A percentile compares a stretch with the other conserved stretches of the same genome.
Conservation (phyloP, 768 basidiomycete species). For the Suillus luteus region DNA sequence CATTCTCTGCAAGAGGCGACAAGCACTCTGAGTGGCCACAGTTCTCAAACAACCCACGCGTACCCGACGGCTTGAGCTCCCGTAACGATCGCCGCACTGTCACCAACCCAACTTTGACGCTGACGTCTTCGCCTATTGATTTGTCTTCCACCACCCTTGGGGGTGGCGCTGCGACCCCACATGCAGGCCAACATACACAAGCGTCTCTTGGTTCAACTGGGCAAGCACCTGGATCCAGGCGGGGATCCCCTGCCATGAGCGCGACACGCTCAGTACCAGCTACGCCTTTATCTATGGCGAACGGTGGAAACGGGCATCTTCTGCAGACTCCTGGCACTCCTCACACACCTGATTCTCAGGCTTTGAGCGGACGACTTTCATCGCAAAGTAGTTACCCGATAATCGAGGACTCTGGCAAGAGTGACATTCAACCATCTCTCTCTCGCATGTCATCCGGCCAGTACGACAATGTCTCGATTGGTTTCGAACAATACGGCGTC, state of each 20-base stretch:
- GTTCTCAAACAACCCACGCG: constrained; percentile 66
- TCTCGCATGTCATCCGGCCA: constrained; percentile 63
- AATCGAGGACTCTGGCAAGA: constrained; percentile 51
- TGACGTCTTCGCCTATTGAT: constrained; percentile 60
- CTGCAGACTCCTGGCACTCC: constrained; percentile 69
- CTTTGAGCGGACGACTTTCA: constrained; percentile 63
- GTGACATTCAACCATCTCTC: constrained; percentile 71
- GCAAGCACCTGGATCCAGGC: constrained; percentile 57
- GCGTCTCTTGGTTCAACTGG: constrained; percentile 33
- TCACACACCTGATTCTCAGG: constrained; percentile 59
- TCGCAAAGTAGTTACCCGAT: constrained; percentile 46
- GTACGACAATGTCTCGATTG: constrained; percentile 51
- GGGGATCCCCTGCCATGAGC: constrained; percentile 67
- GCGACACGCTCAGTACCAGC: constrained; percentile 82
- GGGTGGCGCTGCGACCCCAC: constrained; percentile 66
- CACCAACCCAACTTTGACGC: constrained; percentile 70
- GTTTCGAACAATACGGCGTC: constrained; percentile 52
- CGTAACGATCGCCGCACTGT: constrained; percentile 69
- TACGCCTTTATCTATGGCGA: constrained; percentile 65
- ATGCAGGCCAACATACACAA: constrained; percentile 63
- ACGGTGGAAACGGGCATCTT: constrained; percentile 47
- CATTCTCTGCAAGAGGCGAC: constrained; percentile 59
- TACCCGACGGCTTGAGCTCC: constrained; percentile 55
- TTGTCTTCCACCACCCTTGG: constrained; percentile 45
- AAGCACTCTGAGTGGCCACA: constrained; percentile 95